phyloP scores from a whole-genome alignment of 805 yeast genomes.

The Starmerella stigmatis region DNA sequence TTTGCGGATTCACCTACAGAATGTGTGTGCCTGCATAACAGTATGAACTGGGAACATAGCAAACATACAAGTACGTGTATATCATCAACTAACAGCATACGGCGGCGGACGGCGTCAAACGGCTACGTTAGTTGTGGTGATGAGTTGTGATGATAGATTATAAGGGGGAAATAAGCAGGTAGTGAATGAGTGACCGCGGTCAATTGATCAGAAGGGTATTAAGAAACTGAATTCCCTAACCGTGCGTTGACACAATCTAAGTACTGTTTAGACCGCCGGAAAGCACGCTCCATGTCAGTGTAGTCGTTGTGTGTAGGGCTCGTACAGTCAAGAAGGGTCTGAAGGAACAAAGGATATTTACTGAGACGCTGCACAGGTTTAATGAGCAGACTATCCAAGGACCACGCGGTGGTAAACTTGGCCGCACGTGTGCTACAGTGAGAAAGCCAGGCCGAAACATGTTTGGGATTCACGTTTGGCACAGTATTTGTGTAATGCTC shows the following conservation, averaged over 20 bases:
- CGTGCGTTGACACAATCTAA: constrained; percentile 22
- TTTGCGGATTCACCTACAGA: too few relatives aligned
- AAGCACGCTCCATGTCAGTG: constrained; percentile 26
- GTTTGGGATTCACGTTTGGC: not conserved
- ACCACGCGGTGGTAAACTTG: constrained; percentile 32
- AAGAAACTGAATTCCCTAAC: not conserved
- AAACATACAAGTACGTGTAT: too few relatives aligned
- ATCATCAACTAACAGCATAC: too few relatives aligned
- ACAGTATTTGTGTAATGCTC: not conserved
- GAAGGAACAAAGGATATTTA: constrained; percentile 35
- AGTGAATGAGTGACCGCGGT: not conserved
- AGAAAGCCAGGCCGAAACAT: constrained; percentile 28
- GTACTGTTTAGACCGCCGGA: constrained; percentile 15
- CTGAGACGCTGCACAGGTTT: constrained; percentile 40
- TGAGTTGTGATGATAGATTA: too few relatives aligned
- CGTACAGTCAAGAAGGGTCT: constrained; percentile 28
- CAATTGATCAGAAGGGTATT: not conserved
- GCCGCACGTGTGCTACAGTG: constrained; percentile 27
- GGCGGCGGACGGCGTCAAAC: too few relatives aligned
- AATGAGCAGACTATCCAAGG: constrained; percentile 34
- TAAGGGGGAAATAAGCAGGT: not conserved
- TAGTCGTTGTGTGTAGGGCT: constrained; percentile 40
- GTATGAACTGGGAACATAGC: too few relatives aligned
- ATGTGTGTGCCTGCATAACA: too few relatives aligned
- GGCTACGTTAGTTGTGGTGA: too few relatives aligned